Conservation (phyloP, 2,329 filamentous ascomycete genomes). For the Canariomyces notabilis region DNA sequence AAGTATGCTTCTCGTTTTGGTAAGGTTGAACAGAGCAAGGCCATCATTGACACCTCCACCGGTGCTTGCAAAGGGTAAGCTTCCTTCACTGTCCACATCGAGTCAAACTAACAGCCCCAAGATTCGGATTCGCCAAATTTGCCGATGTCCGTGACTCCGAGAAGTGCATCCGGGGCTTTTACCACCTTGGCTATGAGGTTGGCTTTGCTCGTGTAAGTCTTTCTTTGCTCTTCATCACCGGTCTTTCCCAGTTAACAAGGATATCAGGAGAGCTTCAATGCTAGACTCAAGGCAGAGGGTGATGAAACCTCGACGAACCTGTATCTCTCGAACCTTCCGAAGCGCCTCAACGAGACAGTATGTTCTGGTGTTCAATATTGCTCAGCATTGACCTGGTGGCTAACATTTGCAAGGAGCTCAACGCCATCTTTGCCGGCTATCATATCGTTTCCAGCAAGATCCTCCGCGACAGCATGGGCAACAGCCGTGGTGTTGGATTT, state of each 20-base stretch:
- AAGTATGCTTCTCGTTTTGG: constrained; percentile 84
- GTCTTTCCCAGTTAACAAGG: constrained; percentile 1
- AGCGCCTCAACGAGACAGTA: constrained; percentile 85
- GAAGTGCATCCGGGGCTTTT: constrained; percentile 93
- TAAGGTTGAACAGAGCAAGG: constrained; percentile 92
- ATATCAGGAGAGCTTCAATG: constrained; percentile 88
- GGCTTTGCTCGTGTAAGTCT: constrained; percentile 81
- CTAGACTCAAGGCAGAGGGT: constrained; percentile 91
- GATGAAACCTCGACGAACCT: constrained; percentile 89
- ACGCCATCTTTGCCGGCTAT: constrained; percentile 72
- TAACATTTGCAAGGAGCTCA: constrained; percentile 55
- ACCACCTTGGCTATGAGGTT: constrained; percentile 91
- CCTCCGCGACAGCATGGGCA: constrained; percentile 82
- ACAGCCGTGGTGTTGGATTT: constrained; percentile 95
- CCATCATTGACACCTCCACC: constrained; percentile 92
- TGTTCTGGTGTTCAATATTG: constrained; percentile 30
- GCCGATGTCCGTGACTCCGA: constrained; percentile 82
- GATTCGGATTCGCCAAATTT: constrained; percentile 97
- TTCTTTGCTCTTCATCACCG: constrained; percentile 3
- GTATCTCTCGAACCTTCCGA: constrained; percentile 95
- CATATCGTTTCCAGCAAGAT: constrained; percentile 92
- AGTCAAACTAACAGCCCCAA: constrained; percentile 36
- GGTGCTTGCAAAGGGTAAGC: constrained; percentile 92
- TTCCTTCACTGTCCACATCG: constrained; percentile 4
- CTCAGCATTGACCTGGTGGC: constrained; percentile 5